These are phyloP conservation scores for Akebia trifoliata DNA, from an alignment of 164 flowering plant genomes.

Conservation along the genomic window DNA sequence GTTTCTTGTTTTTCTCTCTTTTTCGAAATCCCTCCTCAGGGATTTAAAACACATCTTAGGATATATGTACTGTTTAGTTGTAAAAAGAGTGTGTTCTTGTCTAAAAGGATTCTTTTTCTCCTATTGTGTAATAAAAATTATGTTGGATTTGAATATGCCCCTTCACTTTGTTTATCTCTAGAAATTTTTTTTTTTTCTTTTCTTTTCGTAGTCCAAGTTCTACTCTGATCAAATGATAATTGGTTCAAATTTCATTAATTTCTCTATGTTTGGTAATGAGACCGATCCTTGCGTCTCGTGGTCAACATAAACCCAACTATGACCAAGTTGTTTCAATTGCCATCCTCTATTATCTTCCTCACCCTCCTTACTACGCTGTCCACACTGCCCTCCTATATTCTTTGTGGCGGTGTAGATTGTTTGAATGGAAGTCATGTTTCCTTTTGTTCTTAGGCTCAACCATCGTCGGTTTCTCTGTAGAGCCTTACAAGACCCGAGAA, in stretches of 20 bases:
- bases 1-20: not conserved
- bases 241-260: no score
- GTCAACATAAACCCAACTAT: constrained; percentile 53
- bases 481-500: constrained; percentile 41
- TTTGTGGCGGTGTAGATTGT: constrained; percentile 37
- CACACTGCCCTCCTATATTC: constrained; percentile 46
- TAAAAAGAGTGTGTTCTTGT: not conserved
- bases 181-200: not conserved
- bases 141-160: not conserved
- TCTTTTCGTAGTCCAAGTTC: no score
- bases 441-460: constrained; percentile 52
- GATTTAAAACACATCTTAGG: no score
- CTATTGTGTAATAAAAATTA: constrained; percentile 4
- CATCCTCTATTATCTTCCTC: constrained; percentile 42
- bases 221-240: no score
- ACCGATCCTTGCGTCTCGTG: constrained; percentile 47
- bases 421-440: constrained; percentile 40
- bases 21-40: no score
- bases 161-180: not conserved
- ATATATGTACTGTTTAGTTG: not conserved
- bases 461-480: constrained; percentile 39
- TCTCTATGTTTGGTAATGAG: constrained; percentile 47
- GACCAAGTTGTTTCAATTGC: constrained; percentile 46
- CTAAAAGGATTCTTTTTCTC: not conserved
- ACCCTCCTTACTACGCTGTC: constrained; percentile 42